Percentiles rank a stretch among this genome's conserved stretches.
phyloP scores from a whole-genome alignment of 129 eudicot species.

The Helichrysum umbraculigerum region DNA sequence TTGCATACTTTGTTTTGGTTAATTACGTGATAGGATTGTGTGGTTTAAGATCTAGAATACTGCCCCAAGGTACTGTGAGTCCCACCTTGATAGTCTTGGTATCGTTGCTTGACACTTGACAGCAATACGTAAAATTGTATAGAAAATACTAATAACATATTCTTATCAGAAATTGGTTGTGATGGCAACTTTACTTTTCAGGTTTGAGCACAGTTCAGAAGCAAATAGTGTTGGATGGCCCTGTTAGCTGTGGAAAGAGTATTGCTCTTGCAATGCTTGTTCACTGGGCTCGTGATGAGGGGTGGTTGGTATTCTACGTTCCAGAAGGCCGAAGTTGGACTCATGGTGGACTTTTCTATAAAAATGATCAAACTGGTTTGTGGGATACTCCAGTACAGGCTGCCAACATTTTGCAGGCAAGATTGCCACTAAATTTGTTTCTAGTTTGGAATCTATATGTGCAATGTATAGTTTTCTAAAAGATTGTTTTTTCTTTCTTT shows the following conservation, averaged over 20 bases:
- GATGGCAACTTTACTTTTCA: conserved; percentile 34
- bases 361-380: conserved; percentile 68
- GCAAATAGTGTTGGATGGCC: conserved; percentile 92
- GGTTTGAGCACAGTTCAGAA: conserved; percentile 56
- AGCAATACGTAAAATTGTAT: background rate
- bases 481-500: background rate
- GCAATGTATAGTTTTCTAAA: background rate
- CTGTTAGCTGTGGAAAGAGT: conserved; percentile 87
- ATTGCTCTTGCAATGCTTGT: conserved; percentile 96
- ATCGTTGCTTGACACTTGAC: background rate
- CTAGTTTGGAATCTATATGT: background rate
- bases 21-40: background rate
- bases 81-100: background rate
- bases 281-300: conserved; percentile 91
- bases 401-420: conserved; percentile 72
- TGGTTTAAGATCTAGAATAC: background rate
- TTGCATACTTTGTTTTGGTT: background rate
- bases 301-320: conserved; percentile 86
- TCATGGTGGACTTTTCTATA: conserved; percentile 86
- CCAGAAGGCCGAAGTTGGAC: conserved; percentile 91
- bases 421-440: conserved; percentile 1
- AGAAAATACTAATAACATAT: background rate
- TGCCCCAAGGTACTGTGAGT: background rate
- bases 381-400: conserved; percentile 98
- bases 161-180: background rate